Base-by-base conservation (phyloP, 2,329 filamentous ascomycete genomes). In the Colletotrichum coccodes region DNA sequence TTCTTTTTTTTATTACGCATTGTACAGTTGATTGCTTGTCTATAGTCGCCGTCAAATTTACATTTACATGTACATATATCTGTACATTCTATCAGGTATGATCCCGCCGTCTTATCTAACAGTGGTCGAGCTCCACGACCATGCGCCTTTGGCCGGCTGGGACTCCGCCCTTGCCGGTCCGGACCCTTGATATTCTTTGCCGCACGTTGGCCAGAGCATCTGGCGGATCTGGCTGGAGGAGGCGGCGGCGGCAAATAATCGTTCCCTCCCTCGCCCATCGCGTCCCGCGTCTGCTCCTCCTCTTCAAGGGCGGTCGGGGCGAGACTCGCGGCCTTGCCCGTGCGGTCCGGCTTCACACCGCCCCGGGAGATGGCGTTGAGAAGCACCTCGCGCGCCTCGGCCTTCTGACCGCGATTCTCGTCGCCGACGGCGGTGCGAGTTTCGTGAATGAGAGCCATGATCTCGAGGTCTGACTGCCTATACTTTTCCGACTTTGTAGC, bases 401-500 rank as follows among this genome's bases (percentile, higher is more conserved):
- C 30, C 57, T 68, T 62, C 18, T 38, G 42, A 30, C 21, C 50
- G 4, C 23, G 36, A 44, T 58, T 60, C 57, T 70, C 67, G 11
- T 63, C 46, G 14, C 34, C 34, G 9, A 70, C 7, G 42, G 16
- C 36, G 14, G 38, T 28, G 28, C 60, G 52, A 23, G 44, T 60
- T 23, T 64, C 54, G 32, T 56, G 52, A n/a, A 71, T 38, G 12
- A 52, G 56, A 14, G 30, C 47, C 28, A 69, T 53, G 47, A 64
- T 71, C 36, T 62, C 60, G 5, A 49, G 44, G 36, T 72, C 70
- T 16, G 68, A 69, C 30, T 28, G 60, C 50, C 28, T 46, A 34
- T 67, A 50, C 5, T 62, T 42, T 21, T 67, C 63, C 21, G 36
- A 67, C 67, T 72, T 72, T 40, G 47, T 36, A 36, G 47, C 30